Conservation (phyloP, 257 asterid genomes). For the Verbena officinalis region DNA sequence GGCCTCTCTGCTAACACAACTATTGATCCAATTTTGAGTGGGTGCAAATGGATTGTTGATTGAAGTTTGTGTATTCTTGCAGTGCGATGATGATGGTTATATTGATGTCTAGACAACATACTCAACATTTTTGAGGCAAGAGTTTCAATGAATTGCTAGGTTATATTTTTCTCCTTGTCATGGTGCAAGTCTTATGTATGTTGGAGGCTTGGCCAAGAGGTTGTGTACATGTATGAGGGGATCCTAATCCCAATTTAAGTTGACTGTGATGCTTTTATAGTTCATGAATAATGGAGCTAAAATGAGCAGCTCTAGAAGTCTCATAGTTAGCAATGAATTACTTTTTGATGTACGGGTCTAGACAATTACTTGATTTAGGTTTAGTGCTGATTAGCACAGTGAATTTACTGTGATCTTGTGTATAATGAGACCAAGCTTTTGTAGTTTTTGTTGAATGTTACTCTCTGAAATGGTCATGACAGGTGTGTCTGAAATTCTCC, state of each 20-base stretch:
- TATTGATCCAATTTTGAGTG: conserved; percentile 3
- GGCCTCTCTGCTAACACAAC: conserved; percentile 15
- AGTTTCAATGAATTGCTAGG: conserved; percentile 9
- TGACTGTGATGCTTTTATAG: background rate
- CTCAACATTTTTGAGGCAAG: conserved; percentile 10
- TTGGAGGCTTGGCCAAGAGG: background rate
- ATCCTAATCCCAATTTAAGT: conserved; percentile 8
- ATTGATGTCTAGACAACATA: conserved; percentile 1
- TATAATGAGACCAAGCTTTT: conserved; percentile 8
- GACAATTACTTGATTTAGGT: conserved; percentile 19
- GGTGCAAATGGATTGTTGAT: conserved; percentile 1
- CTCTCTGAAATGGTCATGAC: conserved; percentile 8
- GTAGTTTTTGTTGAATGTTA: conserved; percentile 11
- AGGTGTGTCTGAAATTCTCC: conserved; percentile 2
- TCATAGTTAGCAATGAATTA: conserved; percentile 6
- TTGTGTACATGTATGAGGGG: conserved; percentile 18
- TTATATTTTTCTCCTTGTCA: conserved; percentile 2
- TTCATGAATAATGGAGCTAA: conserved; percentile 18
- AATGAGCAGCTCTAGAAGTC: conserved; percentile 18
- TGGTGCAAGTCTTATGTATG: conserved; percentile 10
- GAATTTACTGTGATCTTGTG: conserved; percentile 11
- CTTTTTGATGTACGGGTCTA: background rate
- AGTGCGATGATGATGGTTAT: conserved; percentile 20
- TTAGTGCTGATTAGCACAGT: conserved; percentile 2
- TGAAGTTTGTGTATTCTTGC: conserved; percentile 19